Evolutionary conservation across 2,329 filamentous ascomycete species (phyloP).

Genomic region (Dothideomycetidae sp.): DNA sequence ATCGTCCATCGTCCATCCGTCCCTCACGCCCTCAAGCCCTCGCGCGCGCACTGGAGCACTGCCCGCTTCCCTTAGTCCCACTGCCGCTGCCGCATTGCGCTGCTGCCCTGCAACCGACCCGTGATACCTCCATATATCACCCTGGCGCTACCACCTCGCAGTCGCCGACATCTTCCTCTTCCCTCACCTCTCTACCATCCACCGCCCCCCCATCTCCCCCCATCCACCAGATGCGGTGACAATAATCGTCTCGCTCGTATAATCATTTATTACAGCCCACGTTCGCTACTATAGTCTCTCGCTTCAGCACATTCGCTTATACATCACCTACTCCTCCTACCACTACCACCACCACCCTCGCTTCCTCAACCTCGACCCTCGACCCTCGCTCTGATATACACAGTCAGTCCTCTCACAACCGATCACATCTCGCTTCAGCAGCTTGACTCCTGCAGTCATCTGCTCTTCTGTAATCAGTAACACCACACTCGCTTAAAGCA

Average conservation of each 20-base stretch:
- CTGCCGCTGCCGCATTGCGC: too few relatives aligned
- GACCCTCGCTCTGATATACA: too few relatives aligned
- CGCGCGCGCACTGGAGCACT: too few relatives aligned
- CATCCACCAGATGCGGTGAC: conserved; percentile 7
- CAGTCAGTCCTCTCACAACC: too few relatives aligned
- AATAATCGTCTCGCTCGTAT: conserved; percentile 6
- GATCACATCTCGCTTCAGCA: too few relatives aligned
- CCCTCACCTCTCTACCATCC: conserved; percentile 5
- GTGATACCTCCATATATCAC: conserved; percentile 7
- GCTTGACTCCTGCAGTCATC: too few relatives aligned
- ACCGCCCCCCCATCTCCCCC: conserved; percentile 1
- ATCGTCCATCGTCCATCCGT: too few relatives aligned
- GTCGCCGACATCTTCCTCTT: not conserved
- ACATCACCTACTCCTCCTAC: not conserved
- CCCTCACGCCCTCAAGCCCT: too few relatives aligned
- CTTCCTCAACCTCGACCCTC: not conserved
- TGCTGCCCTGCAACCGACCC: not conserved
- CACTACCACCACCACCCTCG: conserved; percentile 1
- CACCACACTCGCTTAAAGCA: conserved; percentile 5
- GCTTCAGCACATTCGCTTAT: conserved; percentile 9
- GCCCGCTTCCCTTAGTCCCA: too few relatives aligned
- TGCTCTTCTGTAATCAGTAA: not conserved
- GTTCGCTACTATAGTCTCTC: conserved; percentile 9
- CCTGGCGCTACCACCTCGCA: not conserved
- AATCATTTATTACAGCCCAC: conserved; percentile 7